phyloP scores from a whole-genome alignment of 2,329 filamentous ascomycete species.

The Alternaria rosae region DNA sequence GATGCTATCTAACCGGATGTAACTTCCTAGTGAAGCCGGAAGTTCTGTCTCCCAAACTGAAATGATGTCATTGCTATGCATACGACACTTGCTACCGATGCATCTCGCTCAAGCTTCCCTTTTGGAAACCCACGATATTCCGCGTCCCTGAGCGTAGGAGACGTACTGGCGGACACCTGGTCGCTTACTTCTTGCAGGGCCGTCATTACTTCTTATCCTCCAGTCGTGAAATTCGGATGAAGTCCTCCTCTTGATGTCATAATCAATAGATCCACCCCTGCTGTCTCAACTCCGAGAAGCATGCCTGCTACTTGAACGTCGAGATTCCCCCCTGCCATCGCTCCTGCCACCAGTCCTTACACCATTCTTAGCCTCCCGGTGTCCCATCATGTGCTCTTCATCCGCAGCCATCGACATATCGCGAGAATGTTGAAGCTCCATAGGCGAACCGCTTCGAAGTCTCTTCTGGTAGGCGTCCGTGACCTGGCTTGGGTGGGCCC shows the following conservation, averaged over 20 bases:
- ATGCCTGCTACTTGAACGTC: not conserved
- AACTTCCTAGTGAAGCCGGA: not conserved
- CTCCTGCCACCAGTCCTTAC: not conserved
- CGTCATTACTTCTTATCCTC: not conserved
- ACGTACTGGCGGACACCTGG: not conserved
- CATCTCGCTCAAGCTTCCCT: not conserved
- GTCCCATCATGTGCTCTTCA: not conserved
- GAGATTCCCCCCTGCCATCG: not conserved
- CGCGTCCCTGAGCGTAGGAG: not conserved
- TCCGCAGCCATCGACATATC: constrained; percentile 1
- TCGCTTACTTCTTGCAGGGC: not conserved
- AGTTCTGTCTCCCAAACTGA: not conserved
- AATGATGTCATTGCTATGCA: not conserved
- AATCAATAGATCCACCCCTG: not conserved
- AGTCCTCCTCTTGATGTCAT: not conserved
- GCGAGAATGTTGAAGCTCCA: constrained; percentile 14
- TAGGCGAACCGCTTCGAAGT: not conserved
- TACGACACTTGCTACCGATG: not conserved
- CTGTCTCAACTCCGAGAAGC: not conserved
- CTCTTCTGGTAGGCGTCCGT: constrained; percentile 23
- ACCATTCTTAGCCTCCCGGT: not conserved
- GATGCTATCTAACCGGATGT: not conserved
- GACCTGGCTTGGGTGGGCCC: constrained; percentile 47
- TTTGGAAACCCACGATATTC: not conserved
- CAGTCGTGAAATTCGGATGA: not conserved